Percentiles rank a stretch among this genome's conserved stretches.
Conservation (phyloP, 441 rosid species). For the Arabidopsis lyrata region DNA sequence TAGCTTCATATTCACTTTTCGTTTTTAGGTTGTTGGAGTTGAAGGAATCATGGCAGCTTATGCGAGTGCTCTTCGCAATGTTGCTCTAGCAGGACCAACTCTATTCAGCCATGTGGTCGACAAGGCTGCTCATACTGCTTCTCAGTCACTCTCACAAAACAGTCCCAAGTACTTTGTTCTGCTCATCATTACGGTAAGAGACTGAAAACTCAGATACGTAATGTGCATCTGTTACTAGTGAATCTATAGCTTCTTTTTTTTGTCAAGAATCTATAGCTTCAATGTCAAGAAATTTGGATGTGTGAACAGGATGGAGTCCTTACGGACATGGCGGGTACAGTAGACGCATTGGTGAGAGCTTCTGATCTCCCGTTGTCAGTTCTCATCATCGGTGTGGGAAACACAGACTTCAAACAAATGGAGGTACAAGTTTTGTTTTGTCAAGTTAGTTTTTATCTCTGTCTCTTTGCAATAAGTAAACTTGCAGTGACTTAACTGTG, state of each 20-base stretch:
- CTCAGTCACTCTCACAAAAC: conserved; percentile 53
- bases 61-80: conserved; percentile 60
- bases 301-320: conserved; percentile 76
- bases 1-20: conserved; percentile 7
- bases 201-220: background rate
- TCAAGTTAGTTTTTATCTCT: background rate
- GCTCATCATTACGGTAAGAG: conserved; percentile 78
- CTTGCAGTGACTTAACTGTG: background rate
- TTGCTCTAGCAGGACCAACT: conserved; percentile 83
- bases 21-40: conserved; percentile 74
- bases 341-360: conserved; percentile 72
- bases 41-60: conserved; percentile 88
- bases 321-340: conserved; percentile 67
- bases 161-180: conserved; percentile 70
- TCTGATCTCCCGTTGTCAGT: conserved; percentile 81
- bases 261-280: background rate
- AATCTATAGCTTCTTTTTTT: background rate
- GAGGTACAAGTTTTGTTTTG: conserved; percentile 55
- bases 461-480: background rate
- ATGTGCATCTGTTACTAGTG: background rate
- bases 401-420: conserved; percentile 74
- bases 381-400: conserved; percentile 76
- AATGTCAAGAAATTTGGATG: conserved; percentile 25
- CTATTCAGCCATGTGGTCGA: conserved; percentile 76
- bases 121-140: conserved; percentile 73